Base-by-base conservation (phyloP, 2,329 filamentous ascomycete genomes). In the Cladophialophora exuberans region DNA sequence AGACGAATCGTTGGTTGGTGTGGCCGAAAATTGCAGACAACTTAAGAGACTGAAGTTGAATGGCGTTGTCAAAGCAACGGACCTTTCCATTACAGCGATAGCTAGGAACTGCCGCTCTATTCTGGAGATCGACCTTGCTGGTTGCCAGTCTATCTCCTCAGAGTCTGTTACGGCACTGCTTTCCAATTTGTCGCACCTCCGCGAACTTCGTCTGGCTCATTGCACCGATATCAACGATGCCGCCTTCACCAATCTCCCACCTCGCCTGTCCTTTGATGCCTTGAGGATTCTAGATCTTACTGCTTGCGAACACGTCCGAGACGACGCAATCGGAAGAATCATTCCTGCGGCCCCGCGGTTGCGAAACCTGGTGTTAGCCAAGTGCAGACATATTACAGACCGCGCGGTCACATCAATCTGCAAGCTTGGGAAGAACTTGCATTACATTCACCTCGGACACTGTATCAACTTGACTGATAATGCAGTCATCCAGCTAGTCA, bases 41-140 rank as follows among this genome's bases (percentile, higher is more conserved):
- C 83, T 99, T 64, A 97, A 97, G 75, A 79, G 91, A 85, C 82
- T 99, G 63, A 99, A 99, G 82, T 82, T 99, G 59, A 99, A 97
- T 72, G 89, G 92, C 54, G 96, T 94, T 69, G 73, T 75, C n/a
- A 88, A 96, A 72, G 77, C 97, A 28, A 90, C 88, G 33, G 90
- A 97, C 69, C 79, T 81, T 44, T 87, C 91, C 5, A 86, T 97
- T 60, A 78, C 89, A 55, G 89, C 91, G 3, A 95, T 99, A 69
- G 93, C 94, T 4, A 79, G 86, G 41, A 84, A 95, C 72, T 97
- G 93, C 70, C 89, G 86, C 10, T 93, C 96, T 63, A 91, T 99
- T 26, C 85, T 99, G 59, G 94, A 99, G 72, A 96, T 99, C 59
- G 94, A 99, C 69, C 82, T 99, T 11, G 89, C 96, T 64, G 88